Conservation (phyloP, 352 stramenopile species). For the Aphanomyces stellatus region DNA sequence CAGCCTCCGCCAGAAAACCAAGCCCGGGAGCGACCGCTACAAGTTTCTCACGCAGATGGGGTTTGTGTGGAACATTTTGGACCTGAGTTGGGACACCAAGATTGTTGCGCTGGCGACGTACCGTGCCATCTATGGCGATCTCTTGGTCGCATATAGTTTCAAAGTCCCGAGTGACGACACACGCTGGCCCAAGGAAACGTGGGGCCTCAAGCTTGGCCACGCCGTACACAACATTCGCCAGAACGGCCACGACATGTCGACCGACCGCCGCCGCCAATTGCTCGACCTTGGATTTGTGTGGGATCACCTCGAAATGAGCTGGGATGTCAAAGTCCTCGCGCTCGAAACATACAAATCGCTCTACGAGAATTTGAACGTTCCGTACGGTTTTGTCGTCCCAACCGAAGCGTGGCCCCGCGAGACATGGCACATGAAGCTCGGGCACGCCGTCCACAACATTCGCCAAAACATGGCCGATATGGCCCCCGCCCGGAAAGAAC, state of each 20-base stretch:
- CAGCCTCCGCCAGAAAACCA: slow-evolving; percentile 67
- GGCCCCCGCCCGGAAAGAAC: slow-evolving; percentile 50
- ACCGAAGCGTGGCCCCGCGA: slow-evolving; percentile 63
- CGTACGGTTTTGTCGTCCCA: slow-evolving; percentile 89
- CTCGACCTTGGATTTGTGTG: slow-evolving; percentile 59
- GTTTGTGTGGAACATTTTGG: slow-evolving; percentile 87
- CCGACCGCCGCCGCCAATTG: slow-evolving; percentile 34
- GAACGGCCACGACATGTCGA: slow-evolving; percentile 49
- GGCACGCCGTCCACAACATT: slow-evolving; percentile 89
- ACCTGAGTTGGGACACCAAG: slow-evolving; percentile 67
- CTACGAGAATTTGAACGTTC: slow-evolving; percentile 85
- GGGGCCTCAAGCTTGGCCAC: slow-evolving; percentile 49
- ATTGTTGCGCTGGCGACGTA: slow-evolving; percentile 53
- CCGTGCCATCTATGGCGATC: slow-evolving; percentile 46
- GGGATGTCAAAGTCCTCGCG: slow-evolving; percentile 62
- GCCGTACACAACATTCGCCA: slow-evolving; percentile 61
- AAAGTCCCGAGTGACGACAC: slow-evolving; percentile 33
- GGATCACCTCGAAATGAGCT: slow-evolving; percentile 50
- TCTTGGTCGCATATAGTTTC: slow-evolving; percentile 56
- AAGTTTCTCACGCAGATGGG: slow-evolving; percentile 80
- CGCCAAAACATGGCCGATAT: slow-evolving; percentile 78
- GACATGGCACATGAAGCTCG: slow-evolving; percentile 82
- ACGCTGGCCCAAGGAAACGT: slow-evolving; percentile 40
- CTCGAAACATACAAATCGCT: slow-evolving; percentile 78
- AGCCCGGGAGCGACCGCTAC: slow-evolving; percentile 35